These are phyloP conservation scores for Eleusine coracana DNA, from an alignment of 176 grass and related monocot species.

Conservation along the genomic window DNA sequence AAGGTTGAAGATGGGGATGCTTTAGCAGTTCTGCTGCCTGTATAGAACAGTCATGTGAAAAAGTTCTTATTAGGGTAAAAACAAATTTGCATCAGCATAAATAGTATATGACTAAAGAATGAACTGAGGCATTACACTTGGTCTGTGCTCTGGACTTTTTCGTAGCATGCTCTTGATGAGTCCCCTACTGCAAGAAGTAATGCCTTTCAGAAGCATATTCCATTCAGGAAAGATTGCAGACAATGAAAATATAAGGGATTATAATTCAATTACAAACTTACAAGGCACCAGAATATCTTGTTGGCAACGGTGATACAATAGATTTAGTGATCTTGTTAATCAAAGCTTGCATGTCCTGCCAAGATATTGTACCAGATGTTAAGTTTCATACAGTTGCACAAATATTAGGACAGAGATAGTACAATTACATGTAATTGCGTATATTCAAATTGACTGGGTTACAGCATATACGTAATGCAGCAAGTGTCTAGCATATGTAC, in stretches of 20 bases:
- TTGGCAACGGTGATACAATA: conserved; percentile 90
- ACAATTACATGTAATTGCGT: not conserved
- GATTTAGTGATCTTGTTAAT: conserved; percentile 99
- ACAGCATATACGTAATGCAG: not conserved
- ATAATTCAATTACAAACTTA: conserved; percentile 50
- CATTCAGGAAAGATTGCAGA: conserved; percentile 26
- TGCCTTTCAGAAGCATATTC: conserved; percentile 30
- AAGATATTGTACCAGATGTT: conserved; percentile 6
- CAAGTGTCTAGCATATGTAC: not conserved
- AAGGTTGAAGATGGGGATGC: conserved; percentile 84
- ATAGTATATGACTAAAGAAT: conserved; percentile 8
- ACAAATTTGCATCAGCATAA: conserved; percentile 21
- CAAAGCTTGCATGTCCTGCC: conserved; percentile 94
- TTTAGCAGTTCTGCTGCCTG: conserved; percentile 89
- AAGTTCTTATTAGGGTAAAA: conserved; percentile 26
- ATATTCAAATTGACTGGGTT: conserved; percentile 1
- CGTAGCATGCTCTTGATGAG: conserved; percentile 97
- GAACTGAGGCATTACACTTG: conserved; percentile 64
- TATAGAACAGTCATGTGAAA: conserved; percentile 23
- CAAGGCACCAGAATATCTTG: conserved; percentile 89
- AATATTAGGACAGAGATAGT: not conserved
- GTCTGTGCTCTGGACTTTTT: conserved; percentile 91
- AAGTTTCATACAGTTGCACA: not conserved
- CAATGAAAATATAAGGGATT: conserved; percentile 14
- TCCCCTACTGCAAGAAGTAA: conserved; percentile 71